phyloP scores from a whole-genome alignment of 176 grass and related monocot genomes.

The Melocanna baccifera region DNA sequence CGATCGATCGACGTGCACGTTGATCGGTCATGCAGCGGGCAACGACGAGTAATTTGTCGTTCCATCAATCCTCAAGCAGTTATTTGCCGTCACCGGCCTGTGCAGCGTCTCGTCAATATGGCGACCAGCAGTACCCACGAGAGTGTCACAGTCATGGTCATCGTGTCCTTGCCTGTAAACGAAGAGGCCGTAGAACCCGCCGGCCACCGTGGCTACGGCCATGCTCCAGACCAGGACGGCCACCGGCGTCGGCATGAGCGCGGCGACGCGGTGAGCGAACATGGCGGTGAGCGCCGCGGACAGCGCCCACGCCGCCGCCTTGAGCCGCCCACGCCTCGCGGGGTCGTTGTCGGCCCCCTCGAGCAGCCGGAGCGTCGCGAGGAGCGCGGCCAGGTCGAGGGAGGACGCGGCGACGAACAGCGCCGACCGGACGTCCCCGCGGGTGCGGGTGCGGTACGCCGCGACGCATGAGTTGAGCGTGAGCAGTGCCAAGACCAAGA shows the following conservation, averaged over 20 bases:
- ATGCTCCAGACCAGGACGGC: conserved; percentile 34
- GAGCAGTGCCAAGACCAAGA: not conserved
- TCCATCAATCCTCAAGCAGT: too few species aligned
- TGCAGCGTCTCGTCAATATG: not conserved
- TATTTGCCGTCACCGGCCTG: too few species aligned
- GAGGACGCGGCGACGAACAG: not conserved
- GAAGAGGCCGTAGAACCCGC: conserved; percentile 32
- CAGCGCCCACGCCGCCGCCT: conserved; percentile 32
- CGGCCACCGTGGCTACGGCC: conserved; percentile 4
- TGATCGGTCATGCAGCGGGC: too few species aligned
- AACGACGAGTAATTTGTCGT: too few species aligned
- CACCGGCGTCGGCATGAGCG: not conserved
- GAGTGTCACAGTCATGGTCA: too few species aligned
- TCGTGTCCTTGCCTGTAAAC: not conserved
- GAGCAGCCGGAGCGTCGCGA: too few species aligned
- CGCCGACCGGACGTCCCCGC: too few species aligned
- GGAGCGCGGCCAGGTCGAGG: too few species aligned
- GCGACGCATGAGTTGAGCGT: not conserved
- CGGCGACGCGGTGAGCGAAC: conserved; percentile 34
- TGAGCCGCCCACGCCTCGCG: not conserved
- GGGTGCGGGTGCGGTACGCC: too few species aligned
- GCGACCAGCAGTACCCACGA: too few species aligned
- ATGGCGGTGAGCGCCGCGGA: conserved; percentile 23
- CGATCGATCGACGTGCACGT: too few species aligned
- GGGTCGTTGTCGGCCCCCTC: too few species aligned